Percentiles rank a stretch among this genome's conserved stretches.
These are phyloP conservation scores for Xerocomus nothofagi DNA, from an alignment of 1,284 basidiomycete genomes.

Conservation along the genomic window DNA sequence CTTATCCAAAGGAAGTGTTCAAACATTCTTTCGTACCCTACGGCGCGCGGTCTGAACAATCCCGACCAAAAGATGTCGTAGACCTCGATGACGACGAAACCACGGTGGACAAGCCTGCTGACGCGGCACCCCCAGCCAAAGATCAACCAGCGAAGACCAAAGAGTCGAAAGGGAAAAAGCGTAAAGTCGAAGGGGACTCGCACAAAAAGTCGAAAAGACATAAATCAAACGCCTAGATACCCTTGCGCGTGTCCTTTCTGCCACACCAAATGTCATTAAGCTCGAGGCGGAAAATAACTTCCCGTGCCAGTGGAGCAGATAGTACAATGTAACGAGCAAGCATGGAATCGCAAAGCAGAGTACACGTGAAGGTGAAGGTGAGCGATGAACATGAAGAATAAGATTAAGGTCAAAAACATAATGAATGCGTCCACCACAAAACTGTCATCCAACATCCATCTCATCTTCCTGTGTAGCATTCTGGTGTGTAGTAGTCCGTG, in stretches of 20 bases:
- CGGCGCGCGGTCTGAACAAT: slow-evolving; percentile 45
- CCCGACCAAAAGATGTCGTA: slow-evolving; percentile 11
- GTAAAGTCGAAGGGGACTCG: slow-evolving; percentile 41
- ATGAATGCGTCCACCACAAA: slow-evolving; percentile 8
- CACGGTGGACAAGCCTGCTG: slow-evolving; percentile 1
- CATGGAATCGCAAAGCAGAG: slow-evolving; percentile 24
- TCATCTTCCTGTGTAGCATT: slow-evolving; percentile 45
- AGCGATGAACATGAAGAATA: slow-evolving; percentile 36
- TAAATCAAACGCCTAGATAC: slow-evolving; percentile 15
- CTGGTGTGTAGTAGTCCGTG: slow-evolving; percentile 46
- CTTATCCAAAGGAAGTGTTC: slow-evolving; percentile 58
- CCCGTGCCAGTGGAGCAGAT: slow-evolving; percentile 17
- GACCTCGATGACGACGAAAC: slow-evolving; percentile 25
- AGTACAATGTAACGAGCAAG: slow-evolving; percentile 28
- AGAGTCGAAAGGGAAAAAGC: slow-evolving; percentile 46
- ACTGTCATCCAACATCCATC: slow-evolving; percentile 53
- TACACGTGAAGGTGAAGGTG: slow-evolving; percentile 23
- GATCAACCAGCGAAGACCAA: slow-evolving; percentile 21
- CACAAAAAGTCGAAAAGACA: slow-evolving; percentile 48
- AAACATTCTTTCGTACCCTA: slow-evolving; percentile 65
- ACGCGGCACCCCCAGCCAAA: not conserved
- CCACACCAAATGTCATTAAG: slow-evolving; percentile 5
- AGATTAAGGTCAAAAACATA: slow-evolving; percentile 27
- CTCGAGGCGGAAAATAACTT: slow-evolving; percentile 10
- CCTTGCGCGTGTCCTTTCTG: not conserved